phyloP scores from a whole-genome alignment of 768 basidiomycete species.

The Tubosaeta sp. region DNA sequence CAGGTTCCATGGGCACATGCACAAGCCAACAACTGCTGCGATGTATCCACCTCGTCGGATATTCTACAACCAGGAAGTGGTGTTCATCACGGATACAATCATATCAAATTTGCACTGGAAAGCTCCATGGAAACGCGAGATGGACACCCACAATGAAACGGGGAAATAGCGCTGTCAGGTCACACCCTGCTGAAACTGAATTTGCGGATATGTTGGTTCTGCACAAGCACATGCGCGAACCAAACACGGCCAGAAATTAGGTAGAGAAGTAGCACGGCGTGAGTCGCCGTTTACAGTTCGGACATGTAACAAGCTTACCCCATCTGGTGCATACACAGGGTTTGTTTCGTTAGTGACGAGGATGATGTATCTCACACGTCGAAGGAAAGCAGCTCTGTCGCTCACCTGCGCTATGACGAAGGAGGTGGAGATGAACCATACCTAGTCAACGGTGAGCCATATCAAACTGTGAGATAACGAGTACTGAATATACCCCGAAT shows the following conservation, averaged over 20 bases:
- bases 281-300: conserved; percentile 15
- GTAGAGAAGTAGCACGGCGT: conserved; percentile 1
- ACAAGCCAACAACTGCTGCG: conserved; percentile 71
- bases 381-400: neutral
- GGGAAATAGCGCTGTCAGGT: conserved; percentile 73
- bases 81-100: conserved; percentile 1
- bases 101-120: neutral
- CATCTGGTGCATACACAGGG: conserved; percentile 14
- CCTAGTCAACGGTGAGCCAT: conserved; percentile 33
- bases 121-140: neutral
- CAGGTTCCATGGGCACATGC: conserved; percentile 75
- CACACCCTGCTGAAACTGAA: conserved; percentile 78
- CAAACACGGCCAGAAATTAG: conserved; percentile 6
- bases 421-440: conserved; percentile 74
- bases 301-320: conserved; percentile 19
- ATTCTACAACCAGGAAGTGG: conserved; percentile 40
- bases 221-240: conserved; percentile 3
- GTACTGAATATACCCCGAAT: conserved; percentile 46
- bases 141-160: conserved; percentile 59
- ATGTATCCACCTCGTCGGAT: conserved; percentile 84
- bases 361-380: neutral
- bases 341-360: conserved; percentile 9
- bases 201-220: conserved; percentile 82
- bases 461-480: neutral
- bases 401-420: conserved; percentile 74